Base-by-base conservation (phyloP, 2,329 filamentous ascomycete genomes). In the Diaporthe helianthi region DNA sequence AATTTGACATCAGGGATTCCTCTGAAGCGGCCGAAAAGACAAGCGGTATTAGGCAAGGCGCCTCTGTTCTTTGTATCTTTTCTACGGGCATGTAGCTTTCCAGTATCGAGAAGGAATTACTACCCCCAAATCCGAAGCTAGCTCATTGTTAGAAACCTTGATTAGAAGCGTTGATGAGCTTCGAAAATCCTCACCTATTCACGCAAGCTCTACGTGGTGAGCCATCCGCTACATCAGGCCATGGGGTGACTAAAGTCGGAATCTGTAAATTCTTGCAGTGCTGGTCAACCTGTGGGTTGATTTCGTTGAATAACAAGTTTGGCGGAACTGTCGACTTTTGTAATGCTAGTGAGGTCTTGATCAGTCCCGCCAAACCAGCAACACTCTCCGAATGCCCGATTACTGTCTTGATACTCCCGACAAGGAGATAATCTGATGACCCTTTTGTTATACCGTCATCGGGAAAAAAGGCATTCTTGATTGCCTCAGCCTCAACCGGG, bases 321-420 rank as follows among this genome's bases (percentile, higher is more conserved):
- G 80, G 80, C 1, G 79, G 77, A 1, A 82, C 67, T 4, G 10
- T 0, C 60, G 69, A 1, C 73, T 75, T 19, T 83, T 80, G 19
- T 82, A 0, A 84, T 83, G 19, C 86, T 73, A 1, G 26, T 6
- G 51, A 19, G 10, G 52, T n/a, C 13, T 54, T 54, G 19, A 54
- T 4, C 7, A 54, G 22, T 4, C 52, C 52, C 15, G 52, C 52
- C 10, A 54, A n/a, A 4, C 84, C 85, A 1, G 83, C 83, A 0
- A 82, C 79, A 9, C 83, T 82, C 73, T 87, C 85, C 0, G 81
- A 81, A 72, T 87, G 84, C 24, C 82, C 83, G 10, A 78, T 73
- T 1, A 79, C 73, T 0, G 77, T 79, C 67, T 79, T 79, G 53
- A 78, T 70, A 0, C 76, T 78, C 2, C 77, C 78, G 0, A 79